phyloP scores from a whole-genome alignment of 345 rosid species.

The Anacardium occidentale region DNA sequence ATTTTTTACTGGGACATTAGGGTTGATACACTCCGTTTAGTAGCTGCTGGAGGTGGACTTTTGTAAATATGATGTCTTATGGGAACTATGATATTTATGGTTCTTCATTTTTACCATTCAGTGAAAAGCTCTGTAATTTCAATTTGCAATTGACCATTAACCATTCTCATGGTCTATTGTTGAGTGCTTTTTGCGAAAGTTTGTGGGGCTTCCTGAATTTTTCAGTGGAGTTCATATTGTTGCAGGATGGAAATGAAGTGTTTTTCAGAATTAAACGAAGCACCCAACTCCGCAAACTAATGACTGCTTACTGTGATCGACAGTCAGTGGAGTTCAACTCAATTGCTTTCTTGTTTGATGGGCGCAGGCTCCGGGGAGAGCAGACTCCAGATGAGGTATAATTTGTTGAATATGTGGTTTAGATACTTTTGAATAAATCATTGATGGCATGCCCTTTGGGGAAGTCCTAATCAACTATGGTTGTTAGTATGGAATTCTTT shows the following conservation, averaged over 20 bases:
- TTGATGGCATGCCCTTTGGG: not conserved
- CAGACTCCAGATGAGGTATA: slow-evolving; percentile 91
- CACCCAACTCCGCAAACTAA: slow-evolving; percentile 75
- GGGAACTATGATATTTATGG: too few species aligned
- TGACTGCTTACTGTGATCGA: slow-evolving; percentile 82
- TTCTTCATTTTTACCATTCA: too few species aligned
- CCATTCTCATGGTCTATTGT: too few species aligned
- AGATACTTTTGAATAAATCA: not conserved
- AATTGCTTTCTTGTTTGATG: slow-evolving; percentile 85
- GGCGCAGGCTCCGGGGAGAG: slow-evolving; percentile 78
- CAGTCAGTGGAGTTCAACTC: slow-evolving; percentile 76
- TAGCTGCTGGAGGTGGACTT: too few species aligned
- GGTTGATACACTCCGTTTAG: too few species aligned
- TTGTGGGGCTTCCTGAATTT: not conserved
- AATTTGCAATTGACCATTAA: too few species aligned
- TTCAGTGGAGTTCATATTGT: not conserved
- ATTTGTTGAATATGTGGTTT: not conserved
- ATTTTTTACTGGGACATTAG: too few species aligned
- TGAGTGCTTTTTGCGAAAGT: too few species aligned
- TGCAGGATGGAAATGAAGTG: slow-evolving; percentile 88
- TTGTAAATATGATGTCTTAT: too few species aligned
- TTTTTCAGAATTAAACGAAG: slow-evolving; percentile 84
- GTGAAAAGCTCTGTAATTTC: too few species aligned
- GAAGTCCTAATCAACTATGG: not conserved
- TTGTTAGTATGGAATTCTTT: too few species aligned